Conservation (phyloP, 352 stramenopile genomes). For the Globisporangium acanthophoron region DNA sequence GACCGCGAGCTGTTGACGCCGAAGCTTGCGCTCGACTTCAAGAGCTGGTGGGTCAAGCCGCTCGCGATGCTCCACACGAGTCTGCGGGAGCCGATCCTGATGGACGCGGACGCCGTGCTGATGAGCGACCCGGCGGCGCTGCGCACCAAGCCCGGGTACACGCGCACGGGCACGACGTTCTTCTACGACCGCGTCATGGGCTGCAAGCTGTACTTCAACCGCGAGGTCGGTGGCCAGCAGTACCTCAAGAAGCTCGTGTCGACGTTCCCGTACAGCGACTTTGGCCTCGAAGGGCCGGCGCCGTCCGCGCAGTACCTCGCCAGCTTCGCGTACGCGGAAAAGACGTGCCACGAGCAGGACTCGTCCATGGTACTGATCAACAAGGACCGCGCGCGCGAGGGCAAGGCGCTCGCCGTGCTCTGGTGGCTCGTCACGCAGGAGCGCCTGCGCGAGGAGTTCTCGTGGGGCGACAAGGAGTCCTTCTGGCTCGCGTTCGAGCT, state of each 20-base stretch:
- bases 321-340: slow-evolving; percentile 34
- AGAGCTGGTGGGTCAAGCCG: slow-evolving; percentile 64
- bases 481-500: slow-evolving; percentile 55
- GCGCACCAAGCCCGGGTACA: slow-evolving; percentile 30
- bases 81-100: slow-evolving; percentile 34
- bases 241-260: slow-evolving; percentile 48
- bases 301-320: slow-evolving; percentile 34
- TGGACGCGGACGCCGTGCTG: slow-evolving; percentile 53
- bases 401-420: slow-evolving; percentile 29
- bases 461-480: slow-evolving; percentile 40
- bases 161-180: slow-evolving; percentile 43
- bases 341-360: slow-evolving; percentile 56
- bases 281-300: slow-evolving; percentile 17
- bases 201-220: slow-evolving; percentile 47
- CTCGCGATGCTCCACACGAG: slow-evolving; percentile 47
- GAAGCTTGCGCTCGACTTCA: slow-evolving; percentile 24
- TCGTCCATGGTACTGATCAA: slow-evolving; percentile 45
- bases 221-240: slow-evolving; percentile 26
- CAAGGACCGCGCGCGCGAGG: slow-evolving; percentile 17
- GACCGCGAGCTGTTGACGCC: not conserved
- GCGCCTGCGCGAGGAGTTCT: slow-evolving; percentile 28
- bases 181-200: slow-evolving; percentile 63
- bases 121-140: slow-evolving; percentile 36
- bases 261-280: slow-evolving; percentile 48
- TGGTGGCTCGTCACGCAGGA: slow-evolving; percentile 32